phyloP scores from a whole-genome alignment of 2,329 filamentous ascomycete genomes.

The Periglandula ipomoeae region DNA sequence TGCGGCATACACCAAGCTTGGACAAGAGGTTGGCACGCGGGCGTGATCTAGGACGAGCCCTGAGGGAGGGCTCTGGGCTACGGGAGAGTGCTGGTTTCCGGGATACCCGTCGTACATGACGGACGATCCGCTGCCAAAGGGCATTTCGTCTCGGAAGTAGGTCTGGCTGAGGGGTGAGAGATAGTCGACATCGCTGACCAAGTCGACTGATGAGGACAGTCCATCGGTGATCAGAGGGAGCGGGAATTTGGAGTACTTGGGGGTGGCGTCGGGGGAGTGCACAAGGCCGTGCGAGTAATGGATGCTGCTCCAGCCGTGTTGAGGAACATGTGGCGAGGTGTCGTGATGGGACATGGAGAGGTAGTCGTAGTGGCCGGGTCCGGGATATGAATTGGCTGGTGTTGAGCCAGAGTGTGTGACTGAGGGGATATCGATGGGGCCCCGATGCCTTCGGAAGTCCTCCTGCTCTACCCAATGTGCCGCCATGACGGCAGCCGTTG shows the following conservation, averaged over 20 bases:
- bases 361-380: conserved; percentile 34
- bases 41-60: conserved; percentile 47
- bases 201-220: conserved; percentile 47
- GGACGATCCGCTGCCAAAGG: conserved; percentile 45
- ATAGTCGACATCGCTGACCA: conserved; percentile 54
- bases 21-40: conserved; percentile 49
- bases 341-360: conserved; percentile 41
- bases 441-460: conserved; percentile 20
- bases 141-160: conserved; percentile 48
- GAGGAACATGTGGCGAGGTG: conserved; percentile 28
- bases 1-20: conserved; percentile 50
- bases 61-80: conserved; percentile 46
- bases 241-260: conserved; percentile 36
- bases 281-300: conserved; percentile 34
- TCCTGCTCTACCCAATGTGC: conserved; percentile 23
- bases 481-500: conserved; percentile 25
- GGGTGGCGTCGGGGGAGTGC: conserved; percentile 22
- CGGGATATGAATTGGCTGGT: conserved; percentile 30
- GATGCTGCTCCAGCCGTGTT: conserved; percentile 37
- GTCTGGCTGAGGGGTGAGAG: conserved; percentile 50
- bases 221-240: conserved; percentile 39
- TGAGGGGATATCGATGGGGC: conserved; percentile 27
- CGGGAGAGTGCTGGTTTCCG: conserved; percentile 38
- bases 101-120: conserved; percentile 50
- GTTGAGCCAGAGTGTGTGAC: conserved; percentile 30